Evolutionary conservation across 441 rosid genomes (phyloP), one percentile per base, ranked within the genome.

Genomic region (Cnidoscolus chayamansa): DNA sequence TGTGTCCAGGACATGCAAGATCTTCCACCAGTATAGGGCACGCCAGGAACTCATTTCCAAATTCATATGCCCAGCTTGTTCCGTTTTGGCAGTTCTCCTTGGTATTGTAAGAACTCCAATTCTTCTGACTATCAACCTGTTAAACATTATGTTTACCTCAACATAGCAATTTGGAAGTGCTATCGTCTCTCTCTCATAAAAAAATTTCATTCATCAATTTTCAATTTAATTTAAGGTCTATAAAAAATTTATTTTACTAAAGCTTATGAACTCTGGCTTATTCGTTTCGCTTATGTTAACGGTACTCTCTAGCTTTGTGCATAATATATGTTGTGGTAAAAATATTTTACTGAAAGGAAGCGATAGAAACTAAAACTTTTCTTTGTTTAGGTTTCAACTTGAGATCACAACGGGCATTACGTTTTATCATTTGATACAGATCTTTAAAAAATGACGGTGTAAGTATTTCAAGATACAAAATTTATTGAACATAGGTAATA

Each of bases 1-100:
- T 74, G 74, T 84, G 85, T 64, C 90, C 94, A 0, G 90, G 82
- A 69, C 63, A 40, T 51, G 83, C 72, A 68, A 89, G 88, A 76
- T 87, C 94, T 75, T 89, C 88, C 17, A 87, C 88, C 4, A 82
- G 71, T 49, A 89, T 87, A 3, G 94, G 94, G 70, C 88, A 87
- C 8, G 55, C 51, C 50, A 76, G 81, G 51, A 43, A 74, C 50
- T 84, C 85, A 16, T 70, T 71, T 72, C 82, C 88, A 55, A 84
- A 54, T 43, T 89, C 89, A 30, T 75, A 73, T 0, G 85, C 89
- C 89, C 87, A 78, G 67, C 86, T 86, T 10, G 77, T 75, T 48
- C 84, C 87, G 13, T 20, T 79, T 71, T 77, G 71, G 64, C 6
- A 45, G 50, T 53, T 53, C 7, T 74, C 68, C 2, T 68, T 67